Percentiles rank a stretch among this genome's conserved stretches.
Conservation (phyloP, 2,329 filamentous ascomycete genomes). For the Colletotrichum neosansevieriae region DNA sequence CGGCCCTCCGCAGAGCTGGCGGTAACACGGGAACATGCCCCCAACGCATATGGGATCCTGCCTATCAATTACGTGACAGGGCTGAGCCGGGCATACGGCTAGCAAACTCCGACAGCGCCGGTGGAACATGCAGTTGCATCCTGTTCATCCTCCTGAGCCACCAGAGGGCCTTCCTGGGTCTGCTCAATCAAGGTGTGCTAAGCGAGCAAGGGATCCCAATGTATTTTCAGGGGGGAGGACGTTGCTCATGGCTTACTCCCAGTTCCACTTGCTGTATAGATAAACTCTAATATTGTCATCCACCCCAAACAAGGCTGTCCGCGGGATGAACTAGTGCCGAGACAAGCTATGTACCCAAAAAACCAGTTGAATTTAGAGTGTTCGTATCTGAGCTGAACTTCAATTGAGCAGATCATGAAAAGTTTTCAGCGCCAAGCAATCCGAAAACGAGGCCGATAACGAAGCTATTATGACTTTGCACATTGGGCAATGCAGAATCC, state of each 20-base stretch:
- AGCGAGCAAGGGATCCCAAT: conserved; percentile 10
- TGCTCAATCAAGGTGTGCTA: conserved; percentile 5
- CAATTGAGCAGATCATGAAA: conserved; percentile 4
- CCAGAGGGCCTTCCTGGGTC: neutral
- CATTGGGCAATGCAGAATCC: neutral
- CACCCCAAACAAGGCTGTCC: conserved; percentile 8
- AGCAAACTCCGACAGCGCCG: conserved; percentile 1
- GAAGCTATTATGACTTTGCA: neutral
- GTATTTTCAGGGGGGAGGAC: conserved; percentile 18
- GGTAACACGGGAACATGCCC: neutral
- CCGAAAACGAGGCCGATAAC: neutral
- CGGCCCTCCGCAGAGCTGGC: neutral
- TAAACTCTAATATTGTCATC: conserved; percentile 19
- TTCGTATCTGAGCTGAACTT: conserved; percentile 4
- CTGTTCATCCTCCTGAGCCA: neutral
- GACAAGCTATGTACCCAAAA: neutral
- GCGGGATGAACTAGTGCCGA: conserved; percentile 1
- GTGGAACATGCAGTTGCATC: neutral
- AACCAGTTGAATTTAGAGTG: neutral
- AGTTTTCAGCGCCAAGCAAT: neutral
- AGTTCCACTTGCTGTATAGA: conserved; percentile 21
- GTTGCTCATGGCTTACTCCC: neutral
- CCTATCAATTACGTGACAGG: conserved; percentile 1
- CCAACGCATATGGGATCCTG: conserved; percentile 10
- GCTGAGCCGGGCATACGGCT: neutral